phyloP scores from a whole-genome alignment of 2,329 filamentous ascomycete species.

The Cryphonectria carpinicola region DNA sequence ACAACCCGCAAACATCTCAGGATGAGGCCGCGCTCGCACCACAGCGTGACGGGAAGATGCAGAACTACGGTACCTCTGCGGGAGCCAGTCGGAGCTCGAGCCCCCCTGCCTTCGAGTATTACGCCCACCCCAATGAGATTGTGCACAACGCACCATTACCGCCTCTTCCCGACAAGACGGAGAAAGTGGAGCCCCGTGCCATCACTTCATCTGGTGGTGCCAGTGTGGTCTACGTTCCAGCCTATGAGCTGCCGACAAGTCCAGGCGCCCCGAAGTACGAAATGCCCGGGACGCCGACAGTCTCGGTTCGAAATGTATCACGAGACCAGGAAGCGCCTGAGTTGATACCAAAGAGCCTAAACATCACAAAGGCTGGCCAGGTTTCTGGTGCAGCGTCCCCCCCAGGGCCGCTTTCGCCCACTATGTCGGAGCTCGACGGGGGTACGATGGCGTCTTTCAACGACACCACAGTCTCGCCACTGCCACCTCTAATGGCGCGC shows the following conservation, averaged over 20 bases:
- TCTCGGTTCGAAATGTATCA: neutral
- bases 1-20: neutral
- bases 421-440: slow-evolving; percentile 9
- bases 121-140: neutral
- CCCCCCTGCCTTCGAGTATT: neutral
- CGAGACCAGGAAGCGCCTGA: neutral
- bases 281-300: neutral
- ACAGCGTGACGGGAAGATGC: neutral
- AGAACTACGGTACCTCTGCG: neutral
- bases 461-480: neutral
- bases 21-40: neutral
- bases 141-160: neutral
- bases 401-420: neutral
- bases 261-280: neutral
- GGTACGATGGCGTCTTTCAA: neutral
- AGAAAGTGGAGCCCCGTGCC: neutral
- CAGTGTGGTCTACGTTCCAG: slow-evolving; percentile 1
- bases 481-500: neutral
- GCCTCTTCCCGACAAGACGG: neutral
- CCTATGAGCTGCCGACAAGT: slow-evolving; percentile 4
- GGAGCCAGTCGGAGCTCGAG: neutral
- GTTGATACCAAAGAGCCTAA: neutral
- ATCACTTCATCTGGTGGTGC: neutral
- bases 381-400: neutral
- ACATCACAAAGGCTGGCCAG: neutral